Percentiles rank a stretch among this genome's conserved stretches.
Evolutionary conservation across 148 eudicot species (phyloP).

Genomic region (Heliamphora exappendiculata): DNA sequence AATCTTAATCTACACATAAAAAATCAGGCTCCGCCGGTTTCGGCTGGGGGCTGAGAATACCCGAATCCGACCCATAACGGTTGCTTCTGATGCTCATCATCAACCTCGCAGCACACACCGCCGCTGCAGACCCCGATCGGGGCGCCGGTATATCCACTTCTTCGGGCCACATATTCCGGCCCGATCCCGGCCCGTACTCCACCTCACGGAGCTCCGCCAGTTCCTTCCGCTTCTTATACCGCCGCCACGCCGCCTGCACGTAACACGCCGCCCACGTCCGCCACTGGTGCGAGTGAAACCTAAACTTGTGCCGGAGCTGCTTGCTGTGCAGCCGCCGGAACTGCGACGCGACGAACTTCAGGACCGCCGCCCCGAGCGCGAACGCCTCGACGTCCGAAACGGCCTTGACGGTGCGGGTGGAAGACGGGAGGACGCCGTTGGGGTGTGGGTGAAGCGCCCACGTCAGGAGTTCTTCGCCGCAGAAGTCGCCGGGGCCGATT

Average conservation of each 20-base stretch:
- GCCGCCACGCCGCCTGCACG: conserved; percentile 71
- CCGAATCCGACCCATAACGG: too few species aligned
- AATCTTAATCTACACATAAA: too few species aligned
- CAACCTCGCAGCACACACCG: too few species aligned
- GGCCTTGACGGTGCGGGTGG: conserved; percentile 74
- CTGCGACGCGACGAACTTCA: conserved; percentile 66
- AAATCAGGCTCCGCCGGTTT: too few species aligned
- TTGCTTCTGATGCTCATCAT: too few species aligned
- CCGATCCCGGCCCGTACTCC: not conserved
- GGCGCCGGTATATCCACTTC: conserved; percentile 7
- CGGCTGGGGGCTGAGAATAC: too few species aligned
- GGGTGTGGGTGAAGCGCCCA: conserved; percentile 69
- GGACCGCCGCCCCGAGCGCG: conserved; percentile 53
- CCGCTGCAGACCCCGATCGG: conserved; percentile 14
- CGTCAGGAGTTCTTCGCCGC: conserved; percentile 73
- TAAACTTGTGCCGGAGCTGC: conserved; percentile 60
- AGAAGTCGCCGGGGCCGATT: conserved; percentile 64
- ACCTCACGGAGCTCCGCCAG: conserved; percentile 25
- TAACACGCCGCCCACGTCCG: conserved; percentile 82
- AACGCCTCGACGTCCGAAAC: conserved; percentile 73
- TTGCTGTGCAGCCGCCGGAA: conserved; percentile 68
- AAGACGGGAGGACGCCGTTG: conserved; percentile 49
- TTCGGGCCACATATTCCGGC: too few species aligned
- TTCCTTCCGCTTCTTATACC: conserved; percentile 35
- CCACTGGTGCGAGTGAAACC: conserved; percentile 85